phyloP scores from a whole-genome alignment of 352 stramenopile genomes.

The Proteromonas lacertae region DNA sequence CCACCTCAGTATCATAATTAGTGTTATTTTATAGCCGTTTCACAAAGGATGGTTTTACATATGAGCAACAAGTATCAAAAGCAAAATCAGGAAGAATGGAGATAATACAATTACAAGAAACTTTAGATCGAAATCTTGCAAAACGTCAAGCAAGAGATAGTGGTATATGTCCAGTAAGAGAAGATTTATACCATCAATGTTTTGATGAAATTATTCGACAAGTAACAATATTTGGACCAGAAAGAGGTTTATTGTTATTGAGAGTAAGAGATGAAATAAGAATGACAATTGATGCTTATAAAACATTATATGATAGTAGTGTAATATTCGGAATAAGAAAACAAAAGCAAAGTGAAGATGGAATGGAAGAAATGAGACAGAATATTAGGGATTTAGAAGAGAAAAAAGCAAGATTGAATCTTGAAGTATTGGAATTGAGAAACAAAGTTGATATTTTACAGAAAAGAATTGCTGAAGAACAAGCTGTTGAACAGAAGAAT shows the following conservation, averaged over 20 bases:
- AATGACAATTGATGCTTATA: constrained; percentile 69
- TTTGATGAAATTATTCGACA: constrained; percentile 67
- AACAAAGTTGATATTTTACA: constrained; percentile 64
- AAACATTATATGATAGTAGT: constrained; percentile 61
- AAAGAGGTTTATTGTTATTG: constrained; percentile 48
- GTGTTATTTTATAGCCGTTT: constrained; percentile 16
- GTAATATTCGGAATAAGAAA: constrained; percentile 64
- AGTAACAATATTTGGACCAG: constrained; percentile 47
- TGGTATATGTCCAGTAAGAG: constrained; percentile 55
- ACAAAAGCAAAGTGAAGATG: constrained; percentile 55
- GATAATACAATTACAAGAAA: constrained; percentile 39
- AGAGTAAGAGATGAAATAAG: constrained; percentile 58
- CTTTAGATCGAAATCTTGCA: constrained; percentile 39
- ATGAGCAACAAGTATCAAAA: constrained; percentile 51
- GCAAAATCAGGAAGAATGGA: constrained; percentile 51
- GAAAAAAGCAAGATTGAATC: constrained; percentile 12
- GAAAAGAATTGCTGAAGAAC: constrained; percentile 39
- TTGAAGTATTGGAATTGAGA: constrained; percentile 37
- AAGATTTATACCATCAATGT: constrained; percentile 56
- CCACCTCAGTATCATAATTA: too few relatives aligned
- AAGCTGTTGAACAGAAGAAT: constrained; percentile 51
- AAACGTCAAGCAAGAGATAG: constrained; percentile 49
- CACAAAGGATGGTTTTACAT: too few relatives aligned
- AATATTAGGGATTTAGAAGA: constrained; percentile 4
- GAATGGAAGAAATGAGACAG: constrained; percentile 38